phyloP scores from a whole-genome alignment of 2,329 filamentous ascomycete species.

The Onygena corvina region DNA sequence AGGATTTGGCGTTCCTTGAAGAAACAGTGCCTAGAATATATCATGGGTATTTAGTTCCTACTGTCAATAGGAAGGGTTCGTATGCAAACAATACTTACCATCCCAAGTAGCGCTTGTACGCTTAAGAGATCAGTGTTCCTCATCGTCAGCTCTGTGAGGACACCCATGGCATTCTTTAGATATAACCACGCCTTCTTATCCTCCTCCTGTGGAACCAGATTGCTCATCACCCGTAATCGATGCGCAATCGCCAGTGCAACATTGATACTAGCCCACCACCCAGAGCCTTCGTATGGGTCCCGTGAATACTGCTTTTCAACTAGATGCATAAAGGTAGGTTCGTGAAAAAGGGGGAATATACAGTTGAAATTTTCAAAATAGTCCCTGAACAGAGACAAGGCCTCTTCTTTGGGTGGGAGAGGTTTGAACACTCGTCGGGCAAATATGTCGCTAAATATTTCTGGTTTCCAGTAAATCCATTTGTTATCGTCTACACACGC shows the following conservation, averaged over 20 bases:
- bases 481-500: conserved; percentile 89
- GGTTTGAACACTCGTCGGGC: conserved; percentile 70
- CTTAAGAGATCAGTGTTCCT: conserved; percentile 90
- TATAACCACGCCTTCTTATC: conserved; percentile 93
- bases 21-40: conserved; percentile 55
- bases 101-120: conserved; percentile 84
- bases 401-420: conserved; percentile 75
- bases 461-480: conserved; percentile 97
- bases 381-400: conserved; percentile 75
- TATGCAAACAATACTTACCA: conserved; percentile 41
- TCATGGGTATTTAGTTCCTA: not conserved
- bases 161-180: conserved; percentile 90
- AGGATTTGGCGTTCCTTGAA: conserved; percentile 92
- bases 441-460: conserved; percentile 89
- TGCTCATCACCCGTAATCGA: conserved; percentile 86
- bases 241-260: conserved; percentile 88
- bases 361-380: conserved; percentile 99
- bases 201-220: conserved; percentile 77
- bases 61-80: not conserved
- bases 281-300: conserved; percentile 86
- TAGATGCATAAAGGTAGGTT: conserved; percentile 95
- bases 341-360: conserved; percentile 95
- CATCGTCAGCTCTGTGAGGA: conserved; percentile 86
- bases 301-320: conserved; percentile 87
- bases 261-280: conserved; percentile 98